Percentiles rank a stretch among this genome's conserved stretches.
Evolutionary conservation across 257 asterid species (phyloP).

Genomic region (Nicotiana paniculata): DNA sequence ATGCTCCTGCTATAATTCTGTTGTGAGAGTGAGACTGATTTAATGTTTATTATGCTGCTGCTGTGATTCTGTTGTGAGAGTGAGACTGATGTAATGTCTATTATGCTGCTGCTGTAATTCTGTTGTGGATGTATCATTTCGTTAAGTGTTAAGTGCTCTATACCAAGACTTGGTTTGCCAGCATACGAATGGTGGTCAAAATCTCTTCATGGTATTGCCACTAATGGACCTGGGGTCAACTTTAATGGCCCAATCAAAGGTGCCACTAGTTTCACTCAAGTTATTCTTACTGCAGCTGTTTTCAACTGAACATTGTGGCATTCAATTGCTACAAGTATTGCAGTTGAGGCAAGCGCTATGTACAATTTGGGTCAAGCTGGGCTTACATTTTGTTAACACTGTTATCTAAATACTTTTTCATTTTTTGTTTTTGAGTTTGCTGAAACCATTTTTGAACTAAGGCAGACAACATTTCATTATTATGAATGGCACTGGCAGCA

Average conservation of each 20-base stretch:
- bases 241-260: slow-evolving; percentile 52
- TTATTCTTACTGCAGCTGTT: slow-evolving; percentile 65
- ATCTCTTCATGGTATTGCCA: slow-evolving; percentile 81
- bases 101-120: too few relatives aligned
- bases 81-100: too few relatives aligned
- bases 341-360: slow-evolving; percentile 85
- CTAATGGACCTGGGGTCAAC: slow-evolving; percentile 75
- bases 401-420: too few relatives aligned
- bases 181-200: slow-evolving; percentile 94
- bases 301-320: slow-evolving; percentile 71
- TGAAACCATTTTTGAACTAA: too few relatives aligned
- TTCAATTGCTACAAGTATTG: slow-evolving; percentile 48
- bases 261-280: slow-evolving; percentile 85
- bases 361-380: slow-evolving; percentile 69
- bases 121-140: too few relatives aligned
- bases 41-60: too few relatives aligned
- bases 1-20: too few relatives aligned
- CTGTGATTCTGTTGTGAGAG: too few relatives aligned
- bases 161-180: slow-evolving; percentile 70
- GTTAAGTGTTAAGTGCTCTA: background rate
- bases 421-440: too few relatives aligned
- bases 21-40: too few relatives aligned
- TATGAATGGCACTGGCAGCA: too few relatives aligned
- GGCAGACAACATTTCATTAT: too few relatives aligned
- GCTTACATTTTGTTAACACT: slow-evolving; percentile 15